Base-by-base conservation (phyloP, 202 grass and related monocot genomes). In the Carex arenaria region DNA sequence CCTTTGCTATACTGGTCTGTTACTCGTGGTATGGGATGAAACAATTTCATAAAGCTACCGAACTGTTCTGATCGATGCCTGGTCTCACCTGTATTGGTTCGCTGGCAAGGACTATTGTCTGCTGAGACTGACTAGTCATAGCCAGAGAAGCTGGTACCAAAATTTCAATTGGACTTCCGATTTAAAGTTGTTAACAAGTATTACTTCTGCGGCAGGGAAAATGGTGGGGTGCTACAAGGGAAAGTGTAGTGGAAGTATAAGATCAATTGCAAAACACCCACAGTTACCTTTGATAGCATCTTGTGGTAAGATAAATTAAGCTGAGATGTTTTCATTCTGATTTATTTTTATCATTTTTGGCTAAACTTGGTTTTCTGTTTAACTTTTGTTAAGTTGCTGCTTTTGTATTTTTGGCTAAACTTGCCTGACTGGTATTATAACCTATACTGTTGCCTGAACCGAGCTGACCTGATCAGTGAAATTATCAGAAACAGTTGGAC, bases 161-260 rank as follows among this genome's bases (percentile, higher is more conserved):
- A 72, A 72, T 14, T 2, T 71, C 34, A 34, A 68, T 71, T 43
- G 75, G 62, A 68, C 1, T 59, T 83, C 19, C 5, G 23, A 43
- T 59, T 76, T 78, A 74, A 45, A 45, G 67, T 82, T 49, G 45
- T 36, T 38, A 88, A 40, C 34, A 60, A 62, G 17, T 20, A 36
- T 61, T 17, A 20, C 20, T 0, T 45, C 31, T 67, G 34, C 83
- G 76, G 11, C 81, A 99, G 97, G 93, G 79, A 99, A 89, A 89
- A 85, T 99, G 85, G 7, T 97, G 38, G 97, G 97, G 67, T 93
- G 91, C 85, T 99, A 88, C 89, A 78, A 88, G 87, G 93, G 97
- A 72, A 99, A 94, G 85, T 97, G 93, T 81, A 87, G 91, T 87
- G 93, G 93, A 87, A 99, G 93, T 72, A 99, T 99, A 82, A 96